Conservation (phyloP, 139 green algal species). For the Volvox africanus region DNA sequence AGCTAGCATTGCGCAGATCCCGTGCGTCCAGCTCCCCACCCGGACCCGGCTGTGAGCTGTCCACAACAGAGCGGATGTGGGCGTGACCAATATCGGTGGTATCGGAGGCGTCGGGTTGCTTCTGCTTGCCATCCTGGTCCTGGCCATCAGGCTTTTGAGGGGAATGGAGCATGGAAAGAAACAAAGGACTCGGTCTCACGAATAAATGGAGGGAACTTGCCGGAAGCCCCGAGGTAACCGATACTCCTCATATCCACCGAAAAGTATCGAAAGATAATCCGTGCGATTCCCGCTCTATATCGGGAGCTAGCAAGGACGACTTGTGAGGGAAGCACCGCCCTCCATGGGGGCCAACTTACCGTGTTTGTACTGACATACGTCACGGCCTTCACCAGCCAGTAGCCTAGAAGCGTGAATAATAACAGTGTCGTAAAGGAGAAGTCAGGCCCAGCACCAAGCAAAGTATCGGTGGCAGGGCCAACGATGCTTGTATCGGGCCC, state of each 20-base stretch:
- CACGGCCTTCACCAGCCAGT: slow-evolving; percentile 13
- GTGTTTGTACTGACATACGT: background rate
- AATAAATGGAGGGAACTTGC: no score
- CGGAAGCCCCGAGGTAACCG: no score
- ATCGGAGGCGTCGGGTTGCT: background rate
- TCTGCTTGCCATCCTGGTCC: background rate
- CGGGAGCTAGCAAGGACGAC: no score
- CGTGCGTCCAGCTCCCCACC: background rate
- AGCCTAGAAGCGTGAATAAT: slow-evolving; percentile 4
- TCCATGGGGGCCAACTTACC: background rate
- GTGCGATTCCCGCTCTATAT: no score
- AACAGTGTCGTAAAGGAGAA: slow-evolving; percentile 36
- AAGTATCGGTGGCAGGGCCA: background rate
- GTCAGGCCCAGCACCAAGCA: background rate
- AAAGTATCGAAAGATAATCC: no score
- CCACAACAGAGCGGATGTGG: slow-evolving; percentile 27
- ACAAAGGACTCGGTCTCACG: no score
- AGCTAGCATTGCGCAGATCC: background rate
- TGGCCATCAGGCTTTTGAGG: slow-evolving; percentile 1
- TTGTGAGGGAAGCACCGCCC: no score
- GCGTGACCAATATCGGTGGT: slow-evolving; percentile 14
- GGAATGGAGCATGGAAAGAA: no score
- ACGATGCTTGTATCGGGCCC: background rate
- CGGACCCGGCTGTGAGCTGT: slow-evolving; percentile 6
- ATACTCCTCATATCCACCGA: no score